Base-by-base conservation (phyloP, 495 filamentous ascomycete genomes). In the Tuber umbilicatum region DNA sequence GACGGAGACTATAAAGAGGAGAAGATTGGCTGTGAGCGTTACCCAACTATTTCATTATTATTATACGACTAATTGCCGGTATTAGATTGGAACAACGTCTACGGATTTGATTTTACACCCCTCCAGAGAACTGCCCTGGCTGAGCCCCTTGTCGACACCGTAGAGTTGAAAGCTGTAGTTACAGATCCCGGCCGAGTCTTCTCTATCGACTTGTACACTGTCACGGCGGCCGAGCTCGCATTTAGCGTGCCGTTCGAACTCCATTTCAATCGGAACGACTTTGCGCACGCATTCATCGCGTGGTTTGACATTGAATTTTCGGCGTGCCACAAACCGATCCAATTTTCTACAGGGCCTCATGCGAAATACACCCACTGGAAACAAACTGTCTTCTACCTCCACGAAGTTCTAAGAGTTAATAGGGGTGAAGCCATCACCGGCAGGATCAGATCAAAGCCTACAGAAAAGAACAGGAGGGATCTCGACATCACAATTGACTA, bases 331-430 rank as follows among this genome's bases (percentile, higher is more conserved):
- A 85, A 81, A 73, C 83, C 87, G 35, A 84, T 89, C 35, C 85
- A 86, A 76, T 96, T 96, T 85, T 93, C 91, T 50, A 96, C 93
- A 43, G 93, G 93, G 19, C 93, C 93, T 31, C 93, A 96, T 81
- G 91, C 92, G 78, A 94, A 93, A 86, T 94, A 94, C 83, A 96
- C 93, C 21, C 93, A 96, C 87, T 96, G 93, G 93, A 96, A 96
- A 85, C 93, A 96, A 85, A 96, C 93, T 23, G 93, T 96, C 43
- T 94, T 96, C 86, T 96, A 96, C 83, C 86, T 96, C 70, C 88
- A 89, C 73, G 92, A 96, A 76, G 90, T 94, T 37, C 85, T 97
- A 76, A 94, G 93, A 21, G 90, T 97, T 9, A 90, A 95, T 81
- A 86, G 90, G 79, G 89, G 89, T 45, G 94, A 97, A 83, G 84